Evolutionary conservation across 164 flowering plant genomes (phyloP).

Genomic region (Chloranthus sessilifolius): DNA sequence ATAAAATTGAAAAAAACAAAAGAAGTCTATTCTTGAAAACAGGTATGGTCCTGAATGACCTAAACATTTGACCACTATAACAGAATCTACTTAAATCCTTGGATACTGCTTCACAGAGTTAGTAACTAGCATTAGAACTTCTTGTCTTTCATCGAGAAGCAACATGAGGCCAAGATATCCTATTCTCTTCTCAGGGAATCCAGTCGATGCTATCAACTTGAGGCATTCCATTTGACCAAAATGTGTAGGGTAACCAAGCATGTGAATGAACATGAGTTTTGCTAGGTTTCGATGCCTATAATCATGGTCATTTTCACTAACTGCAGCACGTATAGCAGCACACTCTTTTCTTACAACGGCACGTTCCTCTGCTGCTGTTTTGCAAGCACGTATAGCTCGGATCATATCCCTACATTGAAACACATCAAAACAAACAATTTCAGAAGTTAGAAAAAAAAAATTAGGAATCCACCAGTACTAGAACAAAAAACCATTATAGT

Average conservation of each 20-base stretch:
- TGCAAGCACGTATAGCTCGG: constrained; percentile 94
- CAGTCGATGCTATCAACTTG: constrained; percentile 90
- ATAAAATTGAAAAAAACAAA: no score
- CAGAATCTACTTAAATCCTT: no score
- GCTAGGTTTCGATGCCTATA: constrained; percentile 96
- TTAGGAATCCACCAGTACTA: not conserved
- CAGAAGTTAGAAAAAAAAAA: not conserved
- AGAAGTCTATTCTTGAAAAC: no score
- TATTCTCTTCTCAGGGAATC: constrained; percentile 98
- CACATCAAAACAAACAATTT: no score
- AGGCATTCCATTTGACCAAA: constrained; percentile 99
- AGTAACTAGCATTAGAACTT: constrained; percentile 98
- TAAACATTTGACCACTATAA: no score
- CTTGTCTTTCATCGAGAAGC: constrained; percentile 99
- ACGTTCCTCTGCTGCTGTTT: constrained; percentile 99
- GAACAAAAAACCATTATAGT: not conserved
- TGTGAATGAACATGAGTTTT: constrained; percentile 99
- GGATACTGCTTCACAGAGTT: constrained; percentile 99
- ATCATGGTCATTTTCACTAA: constrained; percentile 88
- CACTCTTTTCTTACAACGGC: constrained; percentile 97
- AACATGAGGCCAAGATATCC: constrained; percentile 98
- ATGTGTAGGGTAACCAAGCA: constrained; percentile 99
- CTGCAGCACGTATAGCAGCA: constrained; percentile 92
- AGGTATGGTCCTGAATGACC: no score
- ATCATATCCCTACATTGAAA: constrained; percentile 84